Evolutionary conservation across 2,329 filamentous ascomycete genomes (phyloP), one percentile per base, ranked within the genome.

Genomic region (Eurotiales sp.): DNA sequence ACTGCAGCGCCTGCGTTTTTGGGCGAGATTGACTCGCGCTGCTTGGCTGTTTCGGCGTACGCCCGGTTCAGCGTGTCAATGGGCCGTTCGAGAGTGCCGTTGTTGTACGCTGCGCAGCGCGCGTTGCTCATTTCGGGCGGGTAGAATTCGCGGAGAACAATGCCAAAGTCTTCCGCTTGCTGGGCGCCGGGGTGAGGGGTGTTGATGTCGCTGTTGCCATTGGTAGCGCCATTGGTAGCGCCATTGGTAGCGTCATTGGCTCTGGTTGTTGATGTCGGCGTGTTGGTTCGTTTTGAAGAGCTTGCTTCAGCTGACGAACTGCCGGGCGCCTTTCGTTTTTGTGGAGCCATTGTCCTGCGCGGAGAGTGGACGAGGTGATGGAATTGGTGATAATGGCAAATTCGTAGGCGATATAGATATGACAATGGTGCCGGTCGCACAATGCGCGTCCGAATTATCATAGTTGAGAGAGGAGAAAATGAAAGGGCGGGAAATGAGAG

Each of bases 81-180:
- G 0, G 90, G 91, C 0, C 87, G 82, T 3, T 84, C 79, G 3
- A 95, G 73, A 43, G 81, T 77, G 47, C 85, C 78, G n/a, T 78
- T 71, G 49, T 80, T 86, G 70, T 96, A 96, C 46, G 86, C 84
- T 4, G 77, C 74, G 47, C 87, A 90, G 34, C 90, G 84, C 45
- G 80, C 81, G 61, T 90, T 93, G 71, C 79, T 87, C 85, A 96
- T 95, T 65, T 95, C 90, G 1, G 82, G 80, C 0, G 90, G 90
- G 60, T 96, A 96, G 71, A 85, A 96, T 43, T 87, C 79, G 36
- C 85, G 83, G 30, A 86, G 73, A 0, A 88, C 82, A 45, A 88
- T 83, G 15, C 83, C 84, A 57, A 85, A 72, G 15, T 74, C 66
- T 51, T 75, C 73, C 6, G 69, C 61, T 53, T 73, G 67, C 54